phyloP scores from a whole-genome alignment of 306 rosid genomes.

The Senna siamea region DNA sequence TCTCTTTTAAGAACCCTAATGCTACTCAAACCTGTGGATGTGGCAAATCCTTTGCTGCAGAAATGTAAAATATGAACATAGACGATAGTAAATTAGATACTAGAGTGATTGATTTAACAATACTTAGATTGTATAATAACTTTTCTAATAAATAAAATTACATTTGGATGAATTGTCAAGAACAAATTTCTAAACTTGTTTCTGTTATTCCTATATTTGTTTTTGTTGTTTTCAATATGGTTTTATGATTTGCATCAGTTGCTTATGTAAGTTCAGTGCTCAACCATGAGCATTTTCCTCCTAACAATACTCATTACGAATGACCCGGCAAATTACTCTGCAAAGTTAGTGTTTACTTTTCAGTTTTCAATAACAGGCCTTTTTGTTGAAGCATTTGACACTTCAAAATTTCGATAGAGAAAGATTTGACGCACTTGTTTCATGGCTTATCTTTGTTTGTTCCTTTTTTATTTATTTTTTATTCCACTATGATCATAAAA shows the following conservation, averaged over 20 bases:
- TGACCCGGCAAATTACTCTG: too few relatives aligned
- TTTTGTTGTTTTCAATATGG: background rate
- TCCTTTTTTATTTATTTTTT: too few relatives aligned
- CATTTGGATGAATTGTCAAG: conserved; percentile 13
- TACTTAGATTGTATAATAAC: conserved; percentile 28
- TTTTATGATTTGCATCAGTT: background rate
- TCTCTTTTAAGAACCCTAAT: conserved; percentile 93
- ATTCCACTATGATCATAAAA: too few relatives aligned
- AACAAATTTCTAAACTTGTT: background rate
- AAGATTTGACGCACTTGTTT: too few relatives aligned
- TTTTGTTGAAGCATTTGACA: too few relatives aligned
- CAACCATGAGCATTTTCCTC: background rate
- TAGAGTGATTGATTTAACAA: conserved; percentile 30
- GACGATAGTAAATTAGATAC: conserved; percentile 27
- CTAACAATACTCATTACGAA: too few relatives aligned
- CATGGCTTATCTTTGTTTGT: too few relatives aligned
- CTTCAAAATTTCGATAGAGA: too few relatives aligned
- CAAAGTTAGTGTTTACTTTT: too few relatives aligned
- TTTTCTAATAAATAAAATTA: conserved; percentile 25
- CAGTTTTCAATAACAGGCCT: too few relatives aligned
- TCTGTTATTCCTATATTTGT: conserved; percentile 22
- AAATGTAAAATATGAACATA: conserved; percentile 63
- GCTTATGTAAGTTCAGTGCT: background rate
- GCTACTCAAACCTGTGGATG: conserved; percentile 98
- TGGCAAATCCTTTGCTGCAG: conserved; percentile 94